Evolutionary conservation across 1,284 basidiomycete genomes (phyloP), one percentile per base, ranked within the genome.

Genomic region (Anthracocystis setariae): DNA sequence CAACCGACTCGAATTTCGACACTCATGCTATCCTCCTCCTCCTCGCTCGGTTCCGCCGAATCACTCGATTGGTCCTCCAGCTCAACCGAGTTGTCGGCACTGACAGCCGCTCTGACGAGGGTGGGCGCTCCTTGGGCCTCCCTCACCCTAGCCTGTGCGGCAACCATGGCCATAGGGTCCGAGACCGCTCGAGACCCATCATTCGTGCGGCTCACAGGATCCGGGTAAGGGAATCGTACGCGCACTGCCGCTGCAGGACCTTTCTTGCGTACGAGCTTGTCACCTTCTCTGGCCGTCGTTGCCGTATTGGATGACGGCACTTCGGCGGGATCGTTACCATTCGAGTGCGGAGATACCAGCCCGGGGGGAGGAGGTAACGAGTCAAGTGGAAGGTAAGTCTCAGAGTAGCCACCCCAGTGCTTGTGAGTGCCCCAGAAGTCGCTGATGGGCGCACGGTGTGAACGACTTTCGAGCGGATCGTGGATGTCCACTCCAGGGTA

Each of bases 21-120:
- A 40, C 61, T 64, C 44, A 52, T 21, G n/a, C 61, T 57, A 9
- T 59, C 60, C 15, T 69, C 56, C 8, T 67, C 45, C 27, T 32
- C 25, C 24, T 46, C 43, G 13, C 21, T 23, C 5, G 38, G 17
- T n/a, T 5, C 23, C 5, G 32, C 33, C 15, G 18, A 15, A 5
- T 37, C 50, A 10, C 38, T 46, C 17, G 3, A 33, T 13, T 53
- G 35, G 1, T 20, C 54, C 21, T 54, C 57, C 15, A 23, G 17
- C 10, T 37, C 23, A 33, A 61, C 27, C 42, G 61, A 61, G 47
- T 65, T 64, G n/a, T 70, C 67, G 2, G 57, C 67, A 15, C 56
- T 61, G 1, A 70, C 53, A 37, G 67, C 67, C 0, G 47, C 55
- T 8, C 67, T 57, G 5, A 59, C 60, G 8, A 56, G 29, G 2